These are phyloP conservation scores for Fusarium transvaalense DNA, from an alignment of 2,329 filamentous ascomycete species.

Conservation along the genomic window DNA sequence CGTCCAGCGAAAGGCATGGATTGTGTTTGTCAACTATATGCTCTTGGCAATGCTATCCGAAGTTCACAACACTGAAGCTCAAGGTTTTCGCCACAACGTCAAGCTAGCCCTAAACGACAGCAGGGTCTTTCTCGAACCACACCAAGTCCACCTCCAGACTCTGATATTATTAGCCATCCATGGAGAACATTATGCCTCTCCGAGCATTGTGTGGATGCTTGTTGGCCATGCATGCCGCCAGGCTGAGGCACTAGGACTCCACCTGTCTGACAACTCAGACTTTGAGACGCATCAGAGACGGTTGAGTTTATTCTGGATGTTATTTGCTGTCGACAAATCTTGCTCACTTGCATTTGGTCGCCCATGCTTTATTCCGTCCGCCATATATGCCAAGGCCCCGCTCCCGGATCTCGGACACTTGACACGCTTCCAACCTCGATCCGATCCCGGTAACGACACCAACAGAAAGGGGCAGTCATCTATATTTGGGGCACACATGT, in stretches of 20 bases:
- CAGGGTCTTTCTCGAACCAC: conserved; percentile 17
- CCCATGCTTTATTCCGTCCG: background rate
- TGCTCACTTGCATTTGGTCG: conserved; percentile 21
- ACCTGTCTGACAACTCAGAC: background rate
- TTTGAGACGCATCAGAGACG: background rate
- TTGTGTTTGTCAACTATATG: conserved; percentile 20
- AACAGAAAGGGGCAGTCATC: accelerated
- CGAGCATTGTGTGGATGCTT: conserved; percentile 23
- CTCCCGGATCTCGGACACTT: conserved; percentile 2
- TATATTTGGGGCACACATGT: background rate
- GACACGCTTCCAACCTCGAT: background rate
- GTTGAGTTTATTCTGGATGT: conserved; percentile 16
- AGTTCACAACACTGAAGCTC: background rate
- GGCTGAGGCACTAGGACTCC: conserved; percentile 6
- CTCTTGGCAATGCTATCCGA: background rate
- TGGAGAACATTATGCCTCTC: conserved; percentile 21
- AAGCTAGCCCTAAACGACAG: conserved; percentile 18
- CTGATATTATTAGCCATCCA: conserved; percentile 4
- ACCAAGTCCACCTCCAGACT: conserved; percentile 6
- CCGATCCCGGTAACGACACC: too few species aligned
- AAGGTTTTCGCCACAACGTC: conserved; percentile 3
- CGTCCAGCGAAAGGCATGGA: conserved; percentile 2
- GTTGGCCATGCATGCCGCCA: conserved; percentile 25
- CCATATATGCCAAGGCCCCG: background rate
- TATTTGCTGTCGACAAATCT: conserved; percentile 22